Conservation (phyloP, 139 green algal genomes). For the Penium margaritaceum region DNA sequence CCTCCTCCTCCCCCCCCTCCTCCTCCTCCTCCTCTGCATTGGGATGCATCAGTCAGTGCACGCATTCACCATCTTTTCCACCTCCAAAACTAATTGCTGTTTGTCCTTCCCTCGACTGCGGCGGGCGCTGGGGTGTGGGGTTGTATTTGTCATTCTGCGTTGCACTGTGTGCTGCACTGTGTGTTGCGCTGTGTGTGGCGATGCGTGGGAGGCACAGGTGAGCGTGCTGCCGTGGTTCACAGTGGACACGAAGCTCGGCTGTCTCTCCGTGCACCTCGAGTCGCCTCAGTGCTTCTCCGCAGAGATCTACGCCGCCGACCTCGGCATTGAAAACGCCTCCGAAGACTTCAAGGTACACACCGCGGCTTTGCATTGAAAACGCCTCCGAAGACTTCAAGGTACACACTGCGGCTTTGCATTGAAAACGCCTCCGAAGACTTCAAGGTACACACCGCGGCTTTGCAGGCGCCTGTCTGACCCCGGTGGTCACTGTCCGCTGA, state of each 20-base stretch:
- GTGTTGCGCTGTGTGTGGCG: neutral
- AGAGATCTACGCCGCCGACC: slow-evolving; percentile 64
- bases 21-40: too few species aligned
- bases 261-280: slow-evolving; percentile 58
- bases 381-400: slow-evolving; percentile 58
- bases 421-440: slow-evolving; percentile 47
- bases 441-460: slow-evolving; percentile 63
- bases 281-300: slow-evolving; percentile 64
- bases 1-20: too few species aligned
- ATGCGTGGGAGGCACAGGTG: too few species aligned
- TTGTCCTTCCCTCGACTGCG: neutral
- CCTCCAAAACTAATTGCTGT: too few species aligned
- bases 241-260: slow-evolving; percentile 61
- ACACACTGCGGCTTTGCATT: slow-evolving; percentile 49
- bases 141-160: too few species aligned
- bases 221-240: slow-evolving; percentile 69
- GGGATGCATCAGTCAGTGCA: too few species aligned
- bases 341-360: slow-evolving; percentile 63
- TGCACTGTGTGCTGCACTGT: too few species aligned
- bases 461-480: too few species aligned
- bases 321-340: slow-evolving; percentile 37
- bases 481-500: too few species aligned
- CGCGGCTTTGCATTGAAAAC: slow-evolving; percentile 33
- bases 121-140: neutral
- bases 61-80: too few species aligned